Base-by-base conservation (phyloP, 1,139 yeast species). In the Debaryomycetaceae sp. region DNA sequence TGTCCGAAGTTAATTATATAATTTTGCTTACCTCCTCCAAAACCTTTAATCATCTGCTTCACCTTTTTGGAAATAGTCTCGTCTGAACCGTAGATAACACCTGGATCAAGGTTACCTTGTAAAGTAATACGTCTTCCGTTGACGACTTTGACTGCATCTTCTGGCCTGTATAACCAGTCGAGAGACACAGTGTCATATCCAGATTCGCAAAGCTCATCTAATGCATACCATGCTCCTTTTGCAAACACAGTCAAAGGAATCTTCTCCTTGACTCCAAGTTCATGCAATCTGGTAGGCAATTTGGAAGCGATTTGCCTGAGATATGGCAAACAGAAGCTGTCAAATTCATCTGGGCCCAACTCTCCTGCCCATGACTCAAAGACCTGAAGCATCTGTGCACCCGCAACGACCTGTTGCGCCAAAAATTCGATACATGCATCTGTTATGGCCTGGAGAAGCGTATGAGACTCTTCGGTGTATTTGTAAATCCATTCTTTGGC, bases 331-430 rank as follows among this genome's bases (percentile, higher is more conserved):
- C 95, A 84, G 61, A 89, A 94, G 58, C 86, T 91, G 48, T 75
- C 74, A 61, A 92, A 92, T 56, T 92, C 98, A 40, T 70, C 70
- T 13, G 97, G 95, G 1, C 96, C 94, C 46, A 92, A 74, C 64
- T 92, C 98, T 41, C 98, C 96, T 37, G 96, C 98, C 96, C 97
- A 91, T 17, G 96, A 87, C 58, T 92, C 98, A 58, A 92, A 92
- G 26, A 92, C 88, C 64, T 92, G 98, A 46, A 92, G 73, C 83
- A 92, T 89, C 67, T 92, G 98, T 22, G 98, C 98, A 48, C 98
- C 98, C 2, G 98, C 98, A 50, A 83, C 82, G 37, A 92, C 96
- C 64, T 92, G 98, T 53, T 85, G 87, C 4, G 96, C 95, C 57
- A 92, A 75, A 55, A 91, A 94, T 58, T 92, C 98, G 32, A 91